A percentile compares a stretch with the other conserved stretches of the same genome.
Evolutionary conservation across 106 monocot species (phyloP).

Genomic region (Phalaenopsis equestris): DNA sequence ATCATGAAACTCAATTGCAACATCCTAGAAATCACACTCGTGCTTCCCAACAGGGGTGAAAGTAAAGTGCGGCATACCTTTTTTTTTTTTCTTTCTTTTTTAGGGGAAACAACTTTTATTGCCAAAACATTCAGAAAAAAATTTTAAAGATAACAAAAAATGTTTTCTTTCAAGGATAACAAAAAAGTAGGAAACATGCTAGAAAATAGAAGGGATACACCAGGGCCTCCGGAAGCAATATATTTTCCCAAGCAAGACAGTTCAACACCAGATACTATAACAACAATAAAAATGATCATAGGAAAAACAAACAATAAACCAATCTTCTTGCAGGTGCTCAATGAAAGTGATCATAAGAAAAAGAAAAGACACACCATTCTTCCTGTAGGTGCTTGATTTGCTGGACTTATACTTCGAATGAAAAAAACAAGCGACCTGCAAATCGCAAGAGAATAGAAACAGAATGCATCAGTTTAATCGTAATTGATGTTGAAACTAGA

Average conservation of each 20-base stretch:
- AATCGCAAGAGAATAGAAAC: background rate
- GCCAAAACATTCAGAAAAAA: background rate
- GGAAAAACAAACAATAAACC: conserved; percentile 3
- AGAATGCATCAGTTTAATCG: background rate
- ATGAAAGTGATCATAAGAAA: conserved; percentile 1
- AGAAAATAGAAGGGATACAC: background rate
- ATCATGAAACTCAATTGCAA: background rate
- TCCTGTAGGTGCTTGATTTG: conserved; percentile 55
- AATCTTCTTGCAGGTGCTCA: conserved; percentile 20
- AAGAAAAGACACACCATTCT: conserved; percentile 43
- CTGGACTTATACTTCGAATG: conserved; percentile 67
- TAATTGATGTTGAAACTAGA: too few relatives aligned
- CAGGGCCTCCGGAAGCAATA: too few relatives aligned
- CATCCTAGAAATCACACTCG: background rate
- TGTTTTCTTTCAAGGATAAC: background rate
- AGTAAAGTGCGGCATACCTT: background rate
- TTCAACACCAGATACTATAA: background rate
- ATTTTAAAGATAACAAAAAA: too few relatives aligned
- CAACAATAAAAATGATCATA: background rate
- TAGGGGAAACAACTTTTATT: background rate
- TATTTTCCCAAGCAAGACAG: background rate
- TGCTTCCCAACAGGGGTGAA: background rate
- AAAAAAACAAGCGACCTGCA: conserved; percentile 74
- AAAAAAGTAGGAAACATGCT: background rate
- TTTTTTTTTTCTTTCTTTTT: background rate